Evolutionary conservation across 371 early-diverging fungal species (phyloP), one percentile per base, ranked within the genome.

Genomic region (Amoeboaphelidium protococcarum): DNA sequence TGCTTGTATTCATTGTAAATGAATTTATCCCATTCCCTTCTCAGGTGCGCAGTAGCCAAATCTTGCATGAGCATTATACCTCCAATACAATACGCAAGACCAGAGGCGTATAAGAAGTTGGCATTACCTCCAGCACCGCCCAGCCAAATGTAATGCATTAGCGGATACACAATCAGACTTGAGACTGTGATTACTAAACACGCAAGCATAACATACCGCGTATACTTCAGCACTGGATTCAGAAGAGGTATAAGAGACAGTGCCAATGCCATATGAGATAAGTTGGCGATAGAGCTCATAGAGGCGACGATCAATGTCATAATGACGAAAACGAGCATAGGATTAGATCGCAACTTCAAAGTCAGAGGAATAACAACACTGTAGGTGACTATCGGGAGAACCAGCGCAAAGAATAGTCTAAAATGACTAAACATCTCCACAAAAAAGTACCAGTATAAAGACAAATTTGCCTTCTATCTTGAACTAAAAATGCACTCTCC

Each of bases 391-490:
- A 91, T 66, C 58, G 89, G 91, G 58, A 92, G 88, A 2, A 86
- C 86, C 16, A 76, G 58, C 58, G 83, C 54, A 62, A 90, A 95
- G 58, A 92, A 90, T 0, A 72, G 58, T 42, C 91, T 74, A 68
- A 91, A 95, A 50, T 86, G 84, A 52, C 90, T 88, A 69, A 95
- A 95, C 60, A 95, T 83, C 57, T 95, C 92, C 41, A 82, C 88
- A 62, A 91, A 87, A 54, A 92, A 88, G 63, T 95, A 95, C 96
- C 96, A 95, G 57, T 72, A 88, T 52, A 91, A 60, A 2, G 94
- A 94, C 25, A 89, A 65, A 58, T 86, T 95, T n/a, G 94, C n/a
- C n/a, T n/a, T n/a, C n/a, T n/a, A n/a, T n/a, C n/a, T n/a, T n/a
- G n/a, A n/a, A n/a, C n/a, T n/a, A n/a, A n/a, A n/a, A n/a, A n/a